phyloP scores from a whole-genome alignment of 768 basidiomycete species.

The Pholiota microspora region DNA sequence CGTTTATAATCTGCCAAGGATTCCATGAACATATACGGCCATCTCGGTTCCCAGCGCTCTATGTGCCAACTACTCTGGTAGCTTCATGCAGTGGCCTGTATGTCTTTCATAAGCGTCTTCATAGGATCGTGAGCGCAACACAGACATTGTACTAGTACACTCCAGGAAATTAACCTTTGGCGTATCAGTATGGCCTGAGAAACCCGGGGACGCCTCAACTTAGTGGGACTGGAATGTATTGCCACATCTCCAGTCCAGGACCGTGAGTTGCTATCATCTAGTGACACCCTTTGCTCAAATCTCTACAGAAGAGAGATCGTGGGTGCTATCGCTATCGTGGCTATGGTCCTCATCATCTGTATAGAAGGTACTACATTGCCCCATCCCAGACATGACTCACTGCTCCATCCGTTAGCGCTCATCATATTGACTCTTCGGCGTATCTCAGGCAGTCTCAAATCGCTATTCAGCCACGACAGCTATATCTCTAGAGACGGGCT shows the following conservation, averaged over 20 bases:
- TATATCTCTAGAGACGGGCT: background rate
- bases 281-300: background rate
- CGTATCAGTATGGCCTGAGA: background rate
- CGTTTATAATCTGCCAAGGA: background rate
- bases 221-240: slow-evolving; percentile 1
- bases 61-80: background rate
- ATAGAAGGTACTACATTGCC: background rate
- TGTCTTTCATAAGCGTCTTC: background rate
- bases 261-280: background rate
- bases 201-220: background rate
- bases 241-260: background rate
- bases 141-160: background rate
- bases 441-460: background rate
- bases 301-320: background rate
- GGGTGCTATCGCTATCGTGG: background rate
- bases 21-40: background rate
- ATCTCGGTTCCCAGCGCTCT: no score
- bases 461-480: background rate
- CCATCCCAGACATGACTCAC: background rate
- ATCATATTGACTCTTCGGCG: background rate
- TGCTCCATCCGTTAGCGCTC: background rate
- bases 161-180: background rate
- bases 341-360: background rate
- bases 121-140: background rate
- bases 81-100: background rate